These are phyloP conservation scores for Beverwykella pulmonaria DNA, from an alignment of 495 filamentous ascomycete genomes.

Conservation along the genomic window DNA sequence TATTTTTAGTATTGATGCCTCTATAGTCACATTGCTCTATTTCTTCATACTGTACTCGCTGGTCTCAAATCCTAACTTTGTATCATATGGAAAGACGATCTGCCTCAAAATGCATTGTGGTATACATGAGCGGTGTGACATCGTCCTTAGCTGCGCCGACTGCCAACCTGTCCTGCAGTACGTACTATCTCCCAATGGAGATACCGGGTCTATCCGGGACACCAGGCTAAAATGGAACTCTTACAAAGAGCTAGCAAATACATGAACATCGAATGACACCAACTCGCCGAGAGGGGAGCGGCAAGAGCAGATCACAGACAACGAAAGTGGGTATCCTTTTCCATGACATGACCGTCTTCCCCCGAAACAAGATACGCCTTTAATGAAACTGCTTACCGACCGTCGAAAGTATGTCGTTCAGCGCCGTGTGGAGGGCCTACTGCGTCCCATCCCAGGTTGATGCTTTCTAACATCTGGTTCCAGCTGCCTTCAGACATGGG, in stretches of 20 bases:
- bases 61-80: too few species aligned
- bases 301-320: background rate
- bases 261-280: background rate
- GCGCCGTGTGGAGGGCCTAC: conserved; percentile 22
- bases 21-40: too few species aligned
- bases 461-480: conserved; percentile 37
- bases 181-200: background rate
- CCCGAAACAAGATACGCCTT: background rate
- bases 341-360: background rate
- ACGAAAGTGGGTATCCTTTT: conserved; percentile 32
- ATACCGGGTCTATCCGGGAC: background rate
- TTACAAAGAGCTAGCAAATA: background rate
- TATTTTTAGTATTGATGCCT: too few species aligned
- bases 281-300: background rate
- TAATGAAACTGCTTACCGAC: background rate
- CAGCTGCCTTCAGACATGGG: conserved; percentile 36
- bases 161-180: background rate
- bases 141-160: conserved; percentile 3
- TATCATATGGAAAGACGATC: background rate
- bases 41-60: too few species aligned
- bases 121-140: conserved; percentile 29
- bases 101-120: background rate
- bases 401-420: background rate
- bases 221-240: background rate
- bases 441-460: conserved; percentile 33